Evolutionary conservation across 2,329 filamentous ascomycete genomes (phyloP).

Genomic region (Cercospora sp.): DNA sequence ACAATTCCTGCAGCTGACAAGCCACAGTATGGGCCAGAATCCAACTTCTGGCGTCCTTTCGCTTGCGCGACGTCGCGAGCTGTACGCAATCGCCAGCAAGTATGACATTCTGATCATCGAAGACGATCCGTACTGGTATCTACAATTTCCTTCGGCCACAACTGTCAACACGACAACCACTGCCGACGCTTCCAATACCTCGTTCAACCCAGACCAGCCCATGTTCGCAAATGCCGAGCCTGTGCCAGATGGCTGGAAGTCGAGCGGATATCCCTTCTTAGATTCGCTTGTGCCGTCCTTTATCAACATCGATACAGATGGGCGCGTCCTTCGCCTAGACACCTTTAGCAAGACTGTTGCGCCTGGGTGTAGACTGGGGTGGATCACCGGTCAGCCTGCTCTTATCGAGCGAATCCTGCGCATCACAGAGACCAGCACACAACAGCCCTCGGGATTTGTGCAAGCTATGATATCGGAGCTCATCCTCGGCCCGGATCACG

Average conservation of each 20-base stretch:
- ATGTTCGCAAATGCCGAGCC: slow-evolving; percentile 51
- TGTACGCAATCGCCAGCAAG: slow-evolving; percentile 77
- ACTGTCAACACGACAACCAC: slow-evolving; percentile 39
- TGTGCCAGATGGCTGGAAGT: slow-evolving; percentile 50
- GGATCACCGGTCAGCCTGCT: slow-evolving; percentile 81
- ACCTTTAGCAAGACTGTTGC: slow-evolving; percentile 94
- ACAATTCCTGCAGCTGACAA: slow-evolving; percentile 14
- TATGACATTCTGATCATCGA: slow-evolving; percentile 91
- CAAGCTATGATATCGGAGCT: slow-evolving; percentile 78
- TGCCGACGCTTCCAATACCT: slow-evolving; percentile 30
- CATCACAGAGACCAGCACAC: slow-evolving; percentile 74
- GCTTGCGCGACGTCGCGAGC: slow-evolving; percentile 69
- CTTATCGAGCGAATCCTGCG: slow-evolving; percentile 72
- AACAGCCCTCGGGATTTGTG: slow-evolving; percentile 86
- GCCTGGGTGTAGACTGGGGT: slow-evolving; percentile 84
- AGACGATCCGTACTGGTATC: slow-evolving; percentile 91
- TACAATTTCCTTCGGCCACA: slow-evolving; percentile 78
- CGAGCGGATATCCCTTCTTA: slow-evolving; percentile 72
- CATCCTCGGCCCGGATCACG: slow-evolving; percentile 68
- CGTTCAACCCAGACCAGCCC: slow-evolving; percentile 33
- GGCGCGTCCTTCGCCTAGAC: slow-evolving; percentile 84
- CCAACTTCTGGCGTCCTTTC: slow-evolving; percentile 77
- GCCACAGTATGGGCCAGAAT: slow-evolving; percentile 76
- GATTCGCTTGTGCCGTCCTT: slow-evolving; percentile 83
- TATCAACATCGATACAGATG: slow-evolving; percentile 76